Percentiles rank a stretch among this genome's conserved stretches.
These are phyloP conservation scores for Dryadomyces sulphureus DNA, from an alignment of 2,329 filamentous ascomycete genomes.

Conservation along the genomic window DNA sequence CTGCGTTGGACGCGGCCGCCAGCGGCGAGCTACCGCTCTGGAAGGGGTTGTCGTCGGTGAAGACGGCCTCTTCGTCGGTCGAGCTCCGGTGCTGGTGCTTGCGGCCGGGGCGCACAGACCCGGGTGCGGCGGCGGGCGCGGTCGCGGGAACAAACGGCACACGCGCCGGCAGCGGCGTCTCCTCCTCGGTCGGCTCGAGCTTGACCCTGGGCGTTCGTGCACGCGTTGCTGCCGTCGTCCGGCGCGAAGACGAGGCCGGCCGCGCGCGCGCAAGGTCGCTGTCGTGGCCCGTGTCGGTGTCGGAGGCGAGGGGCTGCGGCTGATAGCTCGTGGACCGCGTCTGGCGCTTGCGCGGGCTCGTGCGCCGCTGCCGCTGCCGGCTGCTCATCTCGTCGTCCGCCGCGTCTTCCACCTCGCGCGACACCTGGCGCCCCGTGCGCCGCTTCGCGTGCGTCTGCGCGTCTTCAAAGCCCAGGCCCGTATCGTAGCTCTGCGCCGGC, in stretches of 20 bases:
- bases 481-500: constrained; percentile 38
- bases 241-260: constrained; percentile 28
- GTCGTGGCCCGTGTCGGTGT: constrained; percentile 33
- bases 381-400: constrained; percentile 6
- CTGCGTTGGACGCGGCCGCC: constrained; percentile 14
- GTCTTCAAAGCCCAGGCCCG: constrained; percentile 24
- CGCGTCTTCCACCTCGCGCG: constrained; percentile 32
- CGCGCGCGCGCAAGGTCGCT: constrained; percentile 29
- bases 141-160: too few species aligned
- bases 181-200: constrained; percentile 36
- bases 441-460: background rate
- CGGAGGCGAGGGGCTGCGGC: constrained; percentile 27
- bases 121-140: too few species aligned
- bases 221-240: constrained; percentile 35
- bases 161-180: constrained; percentile 13
- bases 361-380: constrained; percentile 18
- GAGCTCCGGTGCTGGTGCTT: constrained; percentile 29
- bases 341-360: constrained; percentile 38
- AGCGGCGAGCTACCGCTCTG: constrained; percentile 68
- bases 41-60: constrained; percentile 85
- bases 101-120: constrained; percentile 32
- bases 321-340: constrained; percentile 41
- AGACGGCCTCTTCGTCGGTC: constrained; percentile 27
- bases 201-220: constrained; percentile 40
- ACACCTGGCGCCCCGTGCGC: constrained; percentile 5